Evolutionary conservation across 2,329 filamentous ascomycete species (phyloP), one percentile per base, ranked within the genome.

Genomic region (Aspergillus vadensis): DNA sequence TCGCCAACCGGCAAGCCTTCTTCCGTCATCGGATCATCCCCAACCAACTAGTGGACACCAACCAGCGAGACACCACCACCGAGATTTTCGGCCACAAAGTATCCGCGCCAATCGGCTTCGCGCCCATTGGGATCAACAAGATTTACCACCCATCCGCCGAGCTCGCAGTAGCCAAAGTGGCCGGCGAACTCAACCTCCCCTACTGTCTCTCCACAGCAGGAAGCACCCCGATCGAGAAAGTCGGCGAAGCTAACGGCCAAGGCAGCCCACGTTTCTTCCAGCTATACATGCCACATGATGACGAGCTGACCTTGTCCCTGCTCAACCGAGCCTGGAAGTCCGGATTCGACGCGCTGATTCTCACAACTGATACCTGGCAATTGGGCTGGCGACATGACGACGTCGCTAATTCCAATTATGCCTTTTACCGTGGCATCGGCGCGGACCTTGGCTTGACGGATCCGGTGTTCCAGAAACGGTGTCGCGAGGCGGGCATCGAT

Each of bases 351-450:
- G 86, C 81, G 0, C 83, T 83, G 57, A 83, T 89, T 6, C 74
- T 89, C 1, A 88, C 85, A 1, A 80, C 85, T 0, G 86, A 89
- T 71, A 89, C 86, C 0, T 88, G 84, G 85, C 82, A 86, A 67
- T 79, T 88, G 0, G 85, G 81, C 5, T 88, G 85, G 85, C 78
- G 86, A 30, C 84, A 86, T 68, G 80, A 85, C 69, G 85, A 87
- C 64, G 76, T 83, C 19, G 79, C 79, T 14, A 82, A 77, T 8
- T 81, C 78, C 43, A 88, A 88, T 67, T 88, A 87, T 67, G 84
- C 85, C 0, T 88, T 88, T 67, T 88, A 88, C 70, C 82, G 85
- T 59, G 85, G 85, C 12, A 77, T 82, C 38, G 86, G 86, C 10
- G 71, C 72, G 0, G 85, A 87, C 51, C 66, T 89, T 9, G 86